Evolutionary conservation across 192 early-diverging fungal species (phyloP).

Genomic region (Coemansia sp.): DNA sequence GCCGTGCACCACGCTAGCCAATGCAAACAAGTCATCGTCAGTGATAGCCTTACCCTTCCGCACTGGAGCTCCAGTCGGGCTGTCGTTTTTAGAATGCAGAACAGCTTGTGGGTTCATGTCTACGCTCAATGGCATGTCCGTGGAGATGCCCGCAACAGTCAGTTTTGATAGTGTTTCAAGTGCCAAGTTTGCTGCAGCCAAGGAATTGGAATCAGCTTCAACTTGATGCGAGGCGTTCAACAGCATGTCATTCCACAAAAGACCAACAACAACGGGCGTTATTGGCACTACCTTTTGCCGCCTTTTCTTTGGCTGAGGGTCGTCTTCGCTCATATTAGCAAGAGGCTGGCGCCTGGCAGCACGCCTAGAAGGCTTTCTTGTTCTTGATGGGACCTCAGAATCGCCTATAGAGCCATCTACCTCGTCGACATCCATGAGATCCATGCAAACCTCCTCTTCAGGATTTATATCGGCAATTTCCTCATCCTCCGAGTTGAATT

Average conservation of each 20-base stretch:
- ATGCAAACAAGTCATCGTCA: slow-evolving; percentile 22
- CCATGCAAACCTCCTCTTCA: slow-evolving; percentile 31
- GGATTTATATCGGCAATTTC: slow-evolving; percentile 43
- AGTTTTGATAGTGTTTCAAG: slow-evolving; percentile 7
- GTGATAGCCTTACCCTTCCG: slow-evolving; percentile 28
- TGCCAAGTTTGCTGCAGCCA: not conserved
- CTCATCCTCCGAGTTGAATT: slow-evolving; percentile 44
- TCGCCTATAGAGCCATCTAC: not conserved
- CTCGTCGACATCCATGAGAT: slow-evolving; percentile 29
- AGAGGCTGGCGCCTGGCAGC: not conserved
- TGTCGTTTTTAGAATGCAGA: slow-evolving; percentile 4
- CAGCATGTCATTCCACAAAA: slow-evolving; percentile 7
- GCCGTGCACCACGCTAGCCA: slow-evolving; percentile 43
- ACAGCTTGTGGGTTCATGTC: slow-evolving; percentile 20
- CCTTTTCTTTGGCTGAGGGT: slow-evolving; percentile 4
- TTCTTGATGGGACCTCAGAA: not conserved
- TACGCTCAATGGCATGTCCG: slow-evolving; percentile 18
- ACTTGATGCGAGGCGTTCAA: not conserved
- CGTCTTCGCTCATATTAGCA: not conserved
- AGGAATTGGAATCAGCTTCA: not conserved
- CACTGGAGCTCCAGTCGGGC: not conserved
- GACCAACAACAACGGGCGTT: slow-evolving; percentile 38
- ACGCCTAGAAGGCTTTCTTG: not conserved
- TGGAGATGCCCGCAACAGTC: slow-evolving; percentile 12
- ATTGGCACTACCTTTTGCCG: slow-evolving; percentile 33